Percentiles rank a stretch among this genome's conserved stretches.
Conservation (phyloP, 1,284 basidiomycete species). For the Naganishia sp. region DNA sequence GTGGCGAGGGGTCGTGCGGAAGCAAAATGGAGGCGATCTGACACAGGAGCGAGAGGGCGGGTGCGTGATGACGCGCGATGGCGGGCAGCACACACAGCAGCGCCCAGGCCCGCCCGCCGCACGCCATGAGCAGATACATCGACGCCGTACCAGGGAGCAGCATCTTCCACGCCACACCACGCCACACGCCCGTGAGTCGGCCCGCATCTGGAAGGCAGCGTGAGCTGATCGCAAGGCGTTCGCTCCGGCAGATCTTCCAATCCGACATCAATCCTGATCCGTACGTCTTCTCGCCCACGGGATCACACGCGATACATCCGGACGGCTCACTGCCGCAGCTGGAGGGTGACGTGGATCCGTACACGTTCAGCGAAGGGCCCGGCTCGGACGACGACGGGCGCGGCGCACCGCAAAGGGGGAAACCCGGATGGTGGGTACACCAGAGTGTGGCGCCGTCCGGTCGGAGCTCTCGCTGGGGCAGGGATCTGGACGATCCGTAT, state of each 20-base stretch:
- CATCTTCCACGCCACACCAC: slow-evolving; percentile 2
- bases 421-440: slow-evolving; percentile 54
- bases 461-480: slow-evolving; percentile 5
- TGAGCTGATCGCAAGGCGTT: background rate
- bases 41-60: background rate
- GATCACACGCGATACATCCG: slow-evolving; percentile 4
- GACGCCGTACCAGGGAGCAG: background rate
- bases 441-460: slow-evolving; percentile 51
- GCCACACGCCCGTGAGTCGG: slow-evolving; percentile 23
- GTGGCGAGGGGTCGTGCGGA: too few relatives aligned
- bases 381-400: background rate
- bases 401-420: slow-evolving; percentile 33
- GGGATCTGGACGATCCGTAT: slow-evolving; percentile 18
- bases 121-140: background rate
- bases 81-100: too few relatives aligned
- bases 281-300: slow-evolving; percentile 18
- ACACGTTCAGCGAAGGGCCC: slow-evolving; percentile 4
- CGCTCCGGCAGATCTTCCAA: slow-evolving; percentile 23
- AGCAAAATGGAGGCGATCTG: background rate
- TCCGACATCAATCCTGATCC: slow-evolving; percentile 31
- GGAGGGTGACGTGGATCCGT: slow-evolving; percentile 11
- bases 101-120: background rate
- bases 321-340: background rate
- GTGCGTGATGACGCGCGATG: background rate
- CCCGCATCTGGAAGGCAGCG: background rate